These are phyloP conservation scores for Alternaria alternata DNA, from an alignment of 2,329 filamentous ascomycete genomes.

Conservation along the genomic window DNA sequence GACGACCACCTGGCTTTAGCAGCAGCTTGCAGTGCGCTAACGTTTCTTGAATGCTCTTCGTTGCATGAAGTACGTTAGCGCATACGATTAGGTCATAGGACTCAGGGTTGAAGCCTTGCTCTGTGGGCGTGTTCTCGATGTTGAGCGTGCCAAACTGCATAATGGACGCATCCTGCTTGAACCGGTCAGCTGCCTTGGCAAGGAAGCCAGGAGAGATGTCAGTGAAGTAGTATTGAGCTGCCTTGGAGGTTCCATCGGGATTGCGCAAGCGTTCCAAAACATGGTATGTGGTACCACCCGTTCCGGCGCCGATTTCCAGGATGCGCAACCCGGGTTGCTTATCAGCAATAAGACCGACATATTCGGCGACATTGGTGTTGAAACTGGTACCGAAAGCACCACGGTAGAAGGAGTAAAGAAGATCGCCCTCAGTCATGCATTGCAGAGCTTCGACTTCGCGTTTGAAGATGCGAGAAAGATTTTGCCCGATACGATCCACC, in stretches of 20 bases:
- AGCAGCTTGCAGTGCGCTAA: conserved; percentile 9
- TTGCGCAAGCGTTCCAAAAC: conserved; percentile 14
- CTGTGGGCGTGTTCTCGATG: conserved; percentile 7
- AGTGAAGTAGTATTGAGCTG: conserved; percentile 12
- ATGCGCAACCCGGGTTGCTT: conserved; percentile 11
- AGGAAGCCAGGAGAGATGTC: conserved; percentile 16
- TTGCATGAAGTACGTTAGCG: conserved; percentile 13
- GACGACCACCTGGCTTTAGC: conserved; percentile 8
- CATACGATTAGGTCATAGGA: conserved; percentile 11
- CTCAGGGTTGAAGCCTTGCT: conserved; percentile 12
- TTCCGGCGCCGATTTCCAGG: conserved; percentile 15
- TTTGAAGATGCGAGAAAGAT: conserved; percentile 11
- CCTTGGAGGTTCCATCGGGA: conserved; percentile 8
- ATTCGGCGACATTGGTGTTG: conserved; percentile 13
- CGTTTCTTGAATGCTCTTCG: conserved; percentile 12
- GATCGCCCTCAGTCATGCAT: conserved; percentile 15
- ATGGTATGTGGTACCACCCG: conserved; percentile 12
- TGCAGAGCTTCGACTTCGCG: conserved; percentile 14
- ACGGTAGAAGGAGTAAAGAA: conserved; percentile 11
- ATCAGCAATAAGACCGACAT: conserved; percentile 12
- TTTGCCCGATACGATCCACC: conserved; percentile 14
- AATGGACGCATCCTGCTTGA: conserved; percentile 6
- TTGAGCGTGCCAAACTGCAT: conserved; percentile 14
- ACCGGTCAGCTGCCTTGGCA: conserved; percentile 8
- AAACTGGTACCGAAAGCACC: conserved; percentile 14